These are phyloP conservation scores for Eurotiales sp. DNA, from an alignment of 2,329 filamentous ascomycete genomes.

Conservation along the genomic window DNA sequence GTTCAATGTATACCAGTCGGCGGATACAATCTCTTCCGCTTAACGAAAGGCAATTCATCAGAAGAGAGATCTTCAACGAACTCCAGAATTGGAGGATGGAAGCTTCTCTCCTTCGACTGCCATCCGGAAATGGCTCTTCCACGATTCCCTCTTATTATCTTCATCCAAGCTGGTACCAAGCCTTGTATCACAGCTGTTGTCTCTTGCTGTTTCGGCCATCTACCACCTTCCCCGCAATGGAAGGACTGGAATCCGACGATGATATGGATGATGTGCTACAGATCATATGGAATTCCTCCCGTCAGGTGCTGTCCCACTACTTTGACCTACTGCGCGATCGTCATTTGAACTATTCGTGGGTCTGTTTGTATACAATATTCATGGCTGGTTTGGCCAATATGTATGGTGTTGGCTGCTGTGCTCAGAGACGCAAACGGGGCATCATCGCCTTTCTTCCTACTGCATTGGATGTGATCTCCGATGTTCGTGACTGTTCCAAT, in stretches of 20 bases:
- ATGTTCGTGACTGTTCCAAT: conserved; percentile 19
- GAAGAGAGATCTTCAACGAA: conserved; percentile 6
- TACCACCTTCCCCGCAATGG: conserved; percentile 6
- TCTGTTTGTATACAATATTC: conserved; percentile 20
- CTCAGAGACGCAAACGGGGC: conserved; percentile 5
- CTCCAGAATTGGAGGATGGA: not conserved
- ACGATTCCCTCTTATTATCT: conserved; percentile 1
- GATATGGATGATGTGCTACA: conserved; percentile 11
- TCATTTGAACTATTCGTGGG: conserved; percentile 20
- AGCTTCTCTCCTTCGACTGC: not conserved
- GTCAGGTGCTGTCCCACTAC: conserved; percentile 9
- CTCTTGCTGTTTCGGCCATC: conserved; percentile 10
- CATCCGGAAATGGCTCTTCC: not conserved
- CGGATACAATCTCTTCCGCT: not conserved
- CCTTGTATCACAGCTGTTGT: conserved; percentile 10
- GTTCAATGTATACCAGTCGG: conserved; percentile 12
- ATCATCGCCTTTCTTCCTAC: conserved; percentile 12
- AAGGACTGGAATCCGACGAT: conserved; percentile 1
- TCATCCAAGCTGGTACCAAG: conserved; percentile 12
- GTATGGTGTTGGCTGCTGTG: conserved; percentile 18
- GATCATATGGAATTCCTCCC: conserved; percentile 9
- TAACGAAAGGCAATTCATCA: conserved; percentile 2
- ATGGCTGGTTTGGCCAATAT: conserved; percentile 19
- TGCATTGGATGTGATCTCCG: conserved; percentile 13
- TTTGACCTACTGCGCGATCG: conserved; percentile 14